Conservation (phyloP, 1,139 yeast species). For the Suhomyces kunorum region DNA sequence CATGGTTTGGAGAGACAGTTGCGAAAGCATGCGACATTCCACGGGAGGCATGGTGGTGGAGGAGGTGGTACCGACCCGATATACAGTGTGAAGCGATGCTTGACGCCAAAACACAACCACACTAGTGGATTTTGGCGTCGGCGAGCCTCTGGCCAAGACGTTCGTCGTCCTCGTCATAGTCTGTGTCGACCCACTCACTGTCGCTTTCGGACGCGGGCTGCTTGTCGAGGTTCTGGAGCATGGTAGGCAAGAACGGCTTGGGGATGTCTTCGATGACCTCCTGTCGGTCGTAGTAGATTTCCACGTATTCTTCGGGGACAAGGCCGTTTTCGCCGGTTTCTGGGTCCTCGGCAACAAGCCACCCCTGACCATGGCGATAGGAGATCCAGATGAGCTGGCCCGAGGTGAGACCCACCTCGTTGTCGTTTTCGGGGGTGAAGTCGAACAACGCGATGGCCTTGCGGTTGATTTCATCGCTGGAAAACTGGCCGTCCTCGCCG, state of each 20-base stretch:
- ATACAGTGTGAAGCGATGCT: not conserved
- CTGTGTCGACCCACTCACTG: slow-evolving; percentile 43
- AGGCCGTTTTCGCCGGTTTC: slow-evolving; percentile 81
- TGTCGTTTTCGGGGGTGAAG: slow-evolving; percentile 89
- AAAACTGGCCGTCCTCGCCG: slow-evolving; percentile 5
- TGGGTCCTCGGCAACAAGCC: slow-evolving; percentile 93
- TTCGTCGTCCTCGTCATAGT: slow-evolving; percentile 20
- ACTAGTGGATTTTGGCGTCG: not conserved
- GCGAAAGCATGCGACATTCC: too few relatives aligned
- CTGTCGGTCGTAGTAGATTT: slow-evolving; percentile 41
- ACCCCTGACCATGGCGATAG: slow-evolving; percentile 95
- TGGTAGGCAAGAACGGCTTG: slow-evolving; percentile 48
- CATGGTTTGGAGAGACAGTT: not conserved
- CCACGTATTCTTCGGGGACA: slow-evolving; percentile 94
- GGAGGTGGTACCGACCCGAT: too few relatives aligned
- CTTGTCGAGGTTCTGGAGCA: slow-evolving; percentile 27
- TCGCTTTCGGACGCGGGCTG: slow-evolving; percentile 23
- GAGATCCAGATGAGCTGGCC: slow-evolving; percentile 86
- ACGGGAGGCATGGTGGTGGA: too few relatives aligned
- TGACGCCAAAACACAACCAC: too few relatives aligned
- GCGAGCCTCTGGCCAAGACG: not conserved
- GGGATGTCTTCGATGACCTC: slow-evolving; percentile 41
- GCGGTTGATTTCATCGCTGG: slow-evolving; percentile 44
- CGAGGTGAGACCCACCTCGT: slow-evolving; percentile 75
- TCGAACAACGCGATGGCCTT: slow-evolving; percentile 86